Base-by-base conservation (phyloP, 306 rosid genomes). In the Prunus mongolica region DNA sequence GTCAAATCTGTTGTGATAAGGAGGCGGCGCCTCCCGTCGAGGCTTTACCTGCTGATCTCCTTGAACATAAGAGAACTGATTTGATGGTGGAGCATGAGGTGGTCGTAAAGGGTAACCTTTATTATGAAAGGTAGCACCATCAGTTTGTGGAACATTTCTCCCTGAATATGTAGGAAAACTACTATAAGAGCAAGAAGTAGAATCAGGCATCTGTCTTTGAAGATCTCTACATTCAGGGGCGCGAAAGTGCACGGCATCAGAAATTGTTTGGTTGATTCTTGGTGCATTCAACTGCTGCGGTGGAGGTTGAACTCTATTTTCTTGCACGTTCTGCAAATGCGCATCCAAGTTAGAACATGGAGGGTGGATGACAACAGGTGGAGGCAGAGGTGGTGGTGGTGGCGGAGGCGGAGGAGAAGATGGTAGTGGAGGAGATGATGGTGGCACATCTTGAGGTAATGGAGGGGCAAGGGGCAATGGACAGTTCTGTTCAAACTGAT, bases 21-120 rank as follows among this genome's bases (percentile, higher is more conserved):
- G 78, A 74, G 89, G 83, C 9, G 89, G 95, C 3, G 16, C 87
- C 76, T 92, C 97, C 82, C 92, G 78, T 54, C 60, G 89, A 47
- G 86, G 92, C 76, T 88, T 90, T 83, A 78, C 75, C 65, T 81
- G 87, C 3, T 83, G 93, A 22, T 94, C 95, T 63, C 83, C 93
- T 6, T 76, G 81, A 82, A 86, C 96, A 86, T 88, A 89, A 75
- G 92, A 87, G 81, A 90, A 92, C 76, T 94, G 98, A 87, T 83
- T 82, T 20, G 88, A 85, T 3, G 96, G 93, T 58, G 92, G 86
- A 67, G 87, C 93, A 50, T 84, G 86, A 73, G 96, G 98, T 13
- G 98, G 97, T 55, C 87, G 72, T 52, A 90, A 82, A 66, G 93
- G 74, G 81, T 88, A 90, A 50, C 82, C 88, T 72, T 87, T 88